Conservation (phyloP, 192 early-diverging fungal genomes). For the Backusella westeae region DNA sequence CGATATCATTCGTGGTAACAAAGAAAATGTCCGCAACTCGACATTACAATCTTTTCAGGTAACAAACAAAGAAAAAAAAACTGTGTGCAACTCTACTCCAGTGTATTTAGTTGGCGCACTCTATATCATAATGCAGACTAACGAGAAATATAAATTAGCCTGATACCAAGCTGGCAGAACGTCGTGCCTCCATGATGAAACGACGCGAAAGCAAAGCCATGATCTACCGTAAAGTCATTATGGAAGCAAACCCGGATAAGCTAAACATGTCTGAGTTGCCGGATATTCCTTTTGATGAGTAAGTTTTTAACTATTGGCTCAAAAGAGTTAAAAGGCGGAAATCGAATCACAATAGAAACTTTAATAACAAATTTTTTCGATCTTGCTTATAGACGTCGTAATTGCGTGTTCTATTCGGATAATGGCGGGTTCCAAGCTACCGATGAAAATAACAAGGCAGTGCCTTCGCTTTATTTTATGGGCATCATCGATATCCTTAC, state of each 20-base stretch:
- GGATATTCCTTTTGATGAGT: conserved; percentile 43
- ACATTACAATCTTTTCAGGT: conserved; percentile 81
- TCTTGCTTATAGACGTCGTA: conserved; percentile 42
- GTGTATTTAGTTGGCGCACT: background rate
- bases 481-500: conserved; percentile 99
- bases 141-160: conserved; percentile 6
- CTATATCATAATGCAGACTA: background rate
- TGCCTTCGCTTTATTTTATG: conserved; percentile 84
- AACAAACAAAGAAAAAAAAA: conserved; percentile 4
- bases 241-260: conserved; percentile 53
- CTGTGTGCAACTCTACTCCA: background rate
- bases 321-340: background rate
- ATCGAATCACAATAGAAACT: background rate
- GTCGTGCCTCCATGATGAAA: conserved; percentile 42
- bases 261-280: conserved; percentile 63
- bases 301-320: background rate
- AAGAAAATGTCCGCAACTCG: conserved; percentile 88
- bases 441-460: conserved; percentile 65
- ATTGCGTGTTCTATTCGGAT: conserved; percentile 88
- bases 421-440: conserved; percentile 88
- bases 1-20: conserved; percentile 84
- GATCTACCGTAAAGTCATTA: conserved; percentile 52
- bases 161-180: conserved; percentile 39
- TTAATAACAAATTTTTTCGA: background rate
- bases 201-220: conserved; percentile 56